Base-by-base conservation (phyloP, 441 rosid species). In the Aleurites moluccanus region DNA sequence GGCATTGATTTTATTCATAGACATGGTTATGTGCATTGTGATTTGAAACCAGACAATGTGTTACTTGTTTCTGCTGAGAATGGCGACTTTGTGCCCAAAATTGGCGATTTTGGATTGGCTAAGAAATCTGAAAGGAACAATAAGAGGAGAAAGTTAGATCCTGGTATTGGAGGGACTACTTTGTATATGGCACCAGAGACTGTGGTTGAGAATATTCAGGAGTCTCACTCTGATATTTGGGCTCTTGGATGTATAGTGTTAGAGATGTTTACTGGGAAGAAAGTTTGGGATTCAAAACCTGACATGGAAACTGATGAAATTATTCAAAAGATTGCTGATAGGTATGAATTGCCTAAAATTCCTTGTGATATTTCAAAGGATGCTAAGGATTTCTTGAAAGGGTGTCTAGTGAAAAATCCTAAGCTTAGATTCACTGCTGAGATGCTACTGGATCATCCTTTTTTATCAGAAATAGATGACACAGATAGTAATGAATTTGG, bases 101-200 rank as follows among this genome's bases (percentile, higher is more conserved):
- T 79, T 1, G 79, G 73, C 4, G 81, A 83, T 75, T 79, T 83
- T 4, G 86, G 84, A 52, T 27, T 74, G 47, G 80, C 84, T 3
- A 81, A 67, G 77, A 67, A 69, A 42, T 64, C 25, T 10, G 65
- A 66, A 21, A 70, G 45, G 69, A 50, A 70, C 69, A 70, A 38
- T 6, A 38, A 69, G 78, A 82, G 11, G 57, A 60, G 56, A 69
- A 64, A 57, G 72, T 4, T 23, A 49, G 70, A 27, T 70, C 49
- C 77, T 65, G 70, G 16, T 21, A 33, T 79, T 57, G 59, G 81
- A 52, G 87, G 83, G 6, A 80, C 85, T 4, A 66, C 69, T 1
- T 21, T 42, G 72, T 82, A 79, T 40, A 45, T 75, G 81, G 76
- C 80, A 0, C 83, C 80, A 0, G 83, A 79, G 62, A 21, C 80